A percentile compares a stretch with the other conserved stretches of the same genome.
These are phyloP conservation scores for Pythium aphanidermatum DNA, from an alignment of 352 stramenopile species.

Conservation along the genomic window DNA sequence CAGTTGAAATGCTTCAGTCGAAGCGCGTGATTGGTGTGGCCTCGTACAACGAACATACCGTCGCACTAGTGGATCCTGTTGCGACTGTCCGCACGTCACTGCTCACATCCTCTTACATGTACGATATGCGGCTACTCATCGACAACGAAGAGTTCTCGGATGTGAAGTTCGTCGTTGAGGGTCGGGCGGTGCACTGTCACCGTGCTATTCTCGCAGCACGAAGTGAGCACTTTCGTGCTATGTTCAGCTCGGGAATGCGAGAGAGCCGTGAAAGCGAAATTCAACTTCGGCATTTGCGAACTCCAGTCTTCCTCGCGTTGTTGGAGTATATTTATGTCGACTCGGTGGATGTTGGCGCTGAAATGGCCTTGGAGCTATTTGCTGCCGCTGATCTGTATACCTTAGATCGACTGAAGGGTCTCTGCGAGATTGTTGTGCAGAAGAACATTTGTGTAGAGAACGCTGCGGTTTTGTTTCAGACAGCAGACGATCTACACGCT, in stretches of 20 bases:
- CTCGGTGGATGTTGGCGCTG: constrained; percentile 85
- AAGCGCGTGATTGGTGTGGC: constrained; percentile 94
- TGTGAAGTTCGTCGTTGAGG: constrained; percentile 86
- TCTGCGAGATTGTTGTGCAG: constrained; percentile 88
- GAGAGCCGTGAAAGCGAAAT: constrained; percentile 86
- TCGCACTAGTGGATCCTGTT: constrained; percentile 85
- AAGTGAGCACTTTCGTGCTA: constrained; percentile 92
- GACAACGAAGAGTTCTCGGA: constrained; percentile 88
- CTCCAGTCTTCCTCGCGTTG: constrained; percentile 91
- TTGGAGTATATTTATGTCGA: constrained; percentile 98
- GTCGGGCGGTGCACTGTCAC: constrained; percentile 76
- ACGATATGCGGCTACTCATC: constrained; percentile 91
- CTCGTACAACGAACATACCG: constrained; percentile 98
- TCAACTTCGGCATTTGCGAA: constrained; percentile 82
- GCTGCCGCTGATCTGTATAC: constrained; percentile 94
- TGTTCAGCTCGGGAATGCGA: constrained; percentile 95
- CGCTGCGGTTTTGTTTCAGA: constrained; percentile 76
- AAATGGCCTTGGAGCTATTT: constrained; percentile 94
- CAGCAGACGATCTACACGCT: constrained; percentile 80
- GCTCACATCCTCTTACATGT: constrained; percentile 79
- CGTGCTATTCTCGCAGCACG: constrained; percentile 90
- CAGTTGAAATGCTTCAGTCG: constrained; percentile 87
- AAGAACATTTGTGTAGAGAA: constrained; percentile 88
- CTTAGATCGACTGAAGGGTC: constrained; percentile 89
- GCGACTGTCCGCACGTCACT: constrained; percentile 69